Conservation (phyloP, 2,329 filamentous ascomycete genomes). For the Alternaria arborescens region DNA sequence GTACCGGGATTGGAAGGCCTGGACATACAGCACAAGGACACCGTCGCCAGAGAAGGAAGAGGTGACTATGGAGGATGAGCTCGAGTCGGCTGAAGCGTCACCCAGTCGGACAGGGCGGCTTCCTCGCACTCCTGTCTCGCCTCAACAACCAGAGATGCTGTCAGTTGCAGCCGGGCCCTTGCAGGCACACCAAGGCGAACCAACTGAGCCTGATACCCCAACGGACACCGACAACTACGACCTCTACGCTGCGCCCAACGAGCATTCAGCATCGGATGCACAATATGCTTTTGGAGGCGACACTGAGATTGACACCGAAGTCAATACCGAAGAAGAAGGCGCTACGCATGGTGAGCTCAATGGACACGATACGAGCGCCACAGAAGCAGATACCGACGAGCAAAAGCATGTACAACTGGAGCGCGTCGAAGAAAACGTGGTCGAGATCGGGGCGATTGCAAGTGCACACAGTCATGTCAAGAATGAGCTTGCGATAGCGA, state of each 20-base stretch:
- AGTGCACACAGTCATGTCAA: neutral
- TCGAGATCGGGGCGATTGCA: neutral
- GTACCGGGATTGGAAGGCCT: conserved; percentile 71
- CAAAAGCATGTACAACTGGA: conserved; percentile 4
- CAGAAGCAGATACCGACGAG: conserved; percentile 18
- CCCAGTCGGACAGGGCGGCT: conserved; percentile 36
- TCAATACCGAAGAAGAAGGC: conserved; percentile 27
- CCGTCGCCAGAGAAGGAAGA: conserved; percentile 70
- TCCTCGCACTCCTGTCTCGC: conserved; percentile 40
- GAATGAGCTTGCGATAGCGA: conserved; percentile 26
- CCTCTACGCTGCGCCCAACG: conserved; percentile 35
- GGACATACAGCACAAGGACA: conserved; percentile 77
- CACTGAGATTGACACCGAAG: conserved; percentile 41
- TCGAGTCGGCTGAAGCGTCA: conserved; percentile 26
- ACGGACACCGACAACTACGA: conserved; percentile 29
- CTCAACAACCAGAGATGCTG: conserved; percentile 13
- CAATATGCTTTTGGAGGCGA: conserved; percentile 51
- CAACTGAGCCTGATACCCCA: neutral
- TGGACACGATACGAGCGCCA: conserved; percentile 12
- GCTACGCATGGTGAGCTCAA: conserved; percentile 16
- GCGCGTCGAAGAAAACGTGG: neutral
- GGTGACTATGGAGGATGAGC: conserved; percentile 26
- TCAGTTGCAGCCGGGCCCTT: conserved; percentile 10
- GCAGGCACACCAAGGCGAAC: neutral
- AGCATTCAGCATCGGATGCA: conserved; percentile 67